Conservation (phyloP, 1,284 basidiomycete species). For the Irpex lacteus region DNA sequence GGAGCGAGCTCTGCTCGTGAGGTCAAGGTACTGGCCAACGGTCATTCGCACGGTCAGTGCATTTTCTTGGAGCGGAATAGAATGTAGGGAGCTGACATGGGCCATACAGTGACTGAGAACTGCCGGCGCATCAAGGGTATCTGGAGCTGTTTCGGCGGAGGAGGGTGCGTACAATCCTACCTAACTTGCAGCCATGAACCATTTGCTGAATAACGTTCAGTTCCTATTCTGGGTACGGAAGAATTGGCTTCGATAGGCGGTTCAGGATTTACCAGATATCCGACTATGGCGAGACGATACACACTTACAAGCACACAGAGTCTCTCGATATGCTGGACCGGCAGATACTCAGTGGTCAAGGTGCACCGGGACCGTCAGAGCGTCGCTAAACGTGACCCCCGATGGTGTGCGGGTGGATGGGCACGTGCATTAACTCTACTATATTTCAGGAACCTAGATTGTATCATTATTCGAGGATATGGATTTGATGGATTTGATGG, state of each 20-base stretch:
- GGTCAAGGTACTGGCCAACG: conserved; percentile 84
- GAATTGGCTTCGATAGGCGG: conserved; percentile 82
- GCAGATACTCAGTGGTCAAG: conserved; percentile 2
- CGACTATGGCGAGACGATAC: conserved; percentile 77
- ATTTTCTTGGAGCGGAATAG: no score
- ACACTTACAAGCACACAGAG: conserved; percentile 9
- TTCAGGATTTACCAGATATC: conserved; percentile 85
- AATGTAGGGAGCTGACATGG: neutral
- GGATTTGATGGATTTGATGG: neutral
- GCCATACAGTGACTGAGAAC: conserved; percentile 72
- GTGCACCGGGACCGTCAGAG: neutral
- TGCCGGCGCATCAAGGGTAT: conserved; percentile 82
- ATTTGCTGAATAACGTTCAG: conserved; percentile 30
- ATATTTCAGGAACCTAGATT: neutral
- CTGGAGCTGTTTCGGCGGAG: conserved; percentile 96
- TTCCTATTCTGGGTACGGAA: conserved; percentile 85
- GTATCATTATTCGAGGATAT: neutral
- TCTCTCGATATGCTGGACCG: conserved; percentile 1
- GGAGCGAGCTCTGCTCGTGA: conserved; percentile 52
- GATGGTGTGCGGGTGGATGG: neutral
- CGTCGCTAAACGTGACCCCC: neutral
- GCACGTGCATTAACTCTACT: neutral
- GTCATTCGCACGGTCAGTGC: conserved; percentile 76
- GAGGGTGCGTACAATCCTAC: conserved; percentile 51
- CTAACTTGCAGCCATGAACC: neutral